Conservation (phyloP, 306 rosid genomes). For the Luffa aegyptiaca region DNA sequence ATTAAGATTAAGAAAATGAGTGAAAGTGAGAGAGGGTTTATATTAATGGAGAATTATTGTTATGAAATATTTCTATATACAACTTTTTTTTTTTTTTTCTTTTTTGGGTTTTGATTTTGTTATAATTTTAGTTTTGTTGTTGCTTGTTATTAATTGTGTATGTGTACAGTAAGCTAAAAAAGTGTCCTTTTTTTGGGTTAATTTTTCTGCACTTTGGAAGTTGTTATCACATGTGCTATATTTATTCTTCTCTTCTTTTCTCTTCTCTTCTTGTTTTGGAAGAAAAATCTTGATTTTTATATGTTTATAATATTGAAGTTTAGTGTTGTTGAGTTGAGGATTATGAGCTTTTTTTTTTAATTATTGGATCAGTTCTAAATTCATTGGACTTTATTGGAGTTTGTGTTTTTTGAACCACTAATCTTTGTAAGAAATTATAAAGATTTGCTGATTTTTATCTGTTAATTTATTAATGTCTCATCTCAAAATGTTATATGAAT, state of each 20-base stretch:
- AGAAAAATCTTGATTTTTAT: background rate
- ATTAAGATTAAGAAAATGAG: background rate
- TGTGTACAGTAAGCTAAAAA: background rate
- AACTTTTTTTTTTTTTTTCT: background rate
- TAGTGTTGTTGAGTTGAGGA: background rate
- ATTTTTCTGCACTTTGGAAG: background rate
- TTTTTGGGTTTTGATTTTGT: background rate
- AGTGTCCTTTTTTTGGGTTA: background rate
- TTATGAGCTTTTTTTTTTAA: background rate
- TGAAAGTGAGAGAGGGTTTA: background rate
- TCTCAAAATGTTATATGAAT: too few relatives aligned
- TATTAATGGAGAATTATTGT: background rate
- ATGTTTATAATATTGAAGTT: background rate
- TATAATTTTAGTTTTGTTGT: background rate
- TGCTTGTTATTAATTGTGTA: background rate
- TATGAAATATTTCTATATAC: background rate
- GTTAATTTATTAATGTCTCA: background rate
- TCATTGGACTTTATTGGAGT: too few relatives aligned
- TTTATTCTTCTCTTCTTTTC: background rate
- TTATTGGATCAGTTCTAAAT: background rate
- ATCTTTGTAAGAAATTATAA: background rate
- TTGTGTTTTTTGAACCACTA: background rate
- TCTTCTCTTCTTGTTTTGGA: background rate
- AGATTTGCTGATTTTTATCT: background rate
- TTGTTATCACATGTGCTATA: background rate